A percentile compares a stretch with the other conserved stretches of the same genome.
These are phyloP conservation scores for Phyllachora maydis DNA, from an alignment of 2,329 filamentous ascomycete species.

Conservation along the genomic window DNA sequence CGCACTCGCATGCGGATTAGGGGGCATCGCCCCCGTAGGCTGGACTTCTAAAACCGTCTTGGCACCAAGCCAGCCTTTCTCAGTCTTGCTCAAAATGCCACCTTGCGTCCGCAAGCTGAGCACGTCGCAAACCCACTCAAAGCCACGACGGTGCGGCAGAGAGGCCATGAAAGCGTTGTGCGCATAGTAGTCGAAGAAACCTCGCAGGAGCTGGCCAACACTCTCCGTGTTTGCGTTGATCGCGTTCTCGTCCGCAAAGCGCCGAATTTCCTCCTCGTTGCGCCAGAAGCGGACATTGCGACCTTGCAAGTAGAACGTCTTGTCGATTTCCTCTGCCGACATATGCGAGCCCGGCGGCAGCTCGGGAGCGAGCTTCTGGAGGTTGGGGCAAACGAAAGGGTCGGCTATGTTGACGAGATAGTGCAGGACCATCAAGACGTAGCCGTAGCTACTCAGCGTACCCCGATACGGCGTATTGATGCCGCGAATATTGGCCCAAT, in stretches of 20 bases:
- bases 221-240: slow-evolving; percentile 51
- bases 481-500: slow-evolving; percentile 69
- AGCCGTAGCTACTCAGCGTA: slow-evolving; percentile 76
- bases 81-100: slow-evolving; percentile 51
- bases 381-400: slow-evolving; percentile 69
- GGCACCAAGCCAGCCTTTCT: slow-evolving; percentile 75
- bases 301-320: slow-evolving; percentile 33
- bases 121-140: slow-evolving; percentile 66
- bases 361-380: slow-evolving; percentile 41
- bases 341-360: slow-evolving; percentile 18
- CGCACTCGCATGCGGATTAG: neutral
- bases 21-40: slow-evolving; percentile 3
- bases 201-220: slow-evolving; percentile 50
- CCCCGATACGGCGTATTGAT: slow-evolving; percentile 79
- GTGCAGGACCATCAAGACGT: slow-evolving; percentile 80
- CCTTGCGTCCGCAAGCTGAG: slow-evolving; percentile 54
- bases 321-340: slow-evolving; percentile 15
- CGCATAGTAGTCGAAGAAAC: slow-evolving; percentile 80
- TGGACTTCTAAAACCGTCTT: slow-evolving; percentile 40
- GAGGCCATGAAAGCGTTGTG: slow-evolving; percentile 33
- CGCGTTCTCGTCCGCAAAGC: slow-evolving; percentile 32
- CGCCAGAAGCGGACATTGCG: slow-evolving; percentile 60
- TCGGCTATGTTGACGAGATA: slow-evolving; percentile 67
- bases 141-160: slow-evolving; percentile 31
- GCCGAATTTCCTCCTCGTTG: slow-evolving; percentile 47